phyloP scores from a whole-genome alignment of 495 filamentous ascomycete genomes.

The Aspergillus cavernicola region DNA sequence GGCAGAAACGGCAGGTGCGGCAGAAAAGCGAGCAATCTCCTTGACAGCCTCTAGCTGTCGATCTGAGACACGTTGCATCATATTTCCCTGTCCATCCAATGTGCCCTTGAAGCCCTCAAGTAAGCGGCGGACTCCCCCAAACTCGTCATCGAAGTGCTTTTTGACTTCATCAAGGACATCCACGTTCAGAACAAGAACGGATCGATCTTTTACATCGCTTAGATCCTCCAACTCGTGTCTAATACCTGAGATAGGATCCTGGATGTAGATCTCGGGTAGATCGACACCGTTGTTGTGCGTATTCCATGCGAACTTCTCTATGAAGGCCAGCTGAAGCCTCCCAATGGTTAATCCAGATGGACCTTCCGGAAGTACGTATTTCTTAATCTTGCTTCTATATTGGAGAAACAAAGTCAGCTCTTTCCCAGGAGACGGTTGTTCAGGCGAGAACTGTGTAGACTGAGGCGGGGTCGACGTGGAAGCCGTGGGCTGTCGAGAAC shows the following conservation, averaged over 20 bases:
- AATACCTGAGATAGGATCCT: constrained; percentile 90
- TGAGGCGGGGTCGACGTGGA: constrained; percentile 38
- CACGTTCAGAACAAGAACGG: constrained; percentile 89
- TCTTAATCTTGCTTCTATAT: constrained; percentile 95
- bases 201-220: constrained; percentile 90
- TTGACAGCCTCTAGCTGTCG: constrained; percentile 87
- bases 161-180: constrained; percentile 97
- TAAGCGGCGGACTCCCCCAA: constrained; percentile 72
- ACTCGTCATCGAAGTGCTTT: constrained; percentile 87
- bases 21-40: constrained; percentile 79
- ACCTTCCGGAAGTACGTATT: constrained; percentile 84
- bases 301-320: constrained; percentile 98
- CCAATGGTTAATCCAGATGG: constrained; percentile 78
- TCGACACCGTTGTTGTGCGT: constrained; percentile 91
- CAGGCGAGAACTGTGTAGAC: constrained; percentile 54
- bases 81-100: constrained; percentile 72
- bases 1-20: constrained; percentile 51
- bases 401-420: constrained; percentile 95
- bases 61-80: constrained; percentile 85
- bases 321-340: constrained; percentile 91
- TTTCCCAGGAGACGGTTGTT: constrained; percentile 75
- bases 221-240: constrained; percentile 95
- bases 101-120: constrained; percentile 77
- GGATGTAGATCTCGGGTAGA: constrained; percentile 94
- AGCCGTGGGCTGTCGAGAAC: constrained; percentile 23